phyloP scores from a whole-genome alignment of 768 basidiomycete genomes.

The Chiua virens region DNA sequence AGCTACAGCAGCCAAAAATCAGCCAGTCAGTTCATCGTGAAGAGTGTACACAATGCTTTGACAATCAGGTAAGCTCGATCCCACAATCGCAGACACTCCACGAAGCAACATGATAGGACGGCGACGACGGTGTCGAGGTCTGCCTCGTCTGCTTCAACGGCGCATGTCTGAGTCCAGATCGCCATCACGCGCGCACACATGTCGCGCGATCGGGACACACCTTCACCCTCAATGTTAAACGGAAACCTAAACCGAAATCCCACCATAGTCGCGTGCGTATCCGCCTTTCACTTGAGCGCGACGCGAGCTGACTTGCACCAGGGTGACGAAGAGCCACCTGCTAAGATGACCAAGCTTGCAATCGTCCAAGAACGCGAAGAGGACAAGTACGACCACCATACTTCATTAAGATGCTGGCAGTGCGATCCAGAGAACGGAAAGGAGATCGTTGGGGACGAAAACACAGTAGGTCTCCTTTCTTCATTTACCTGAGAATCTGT shows the following conservation, averaged over 20 bases:
- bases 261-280: slow-evolving; percentile 61
- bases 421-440: slow-evolving; percentile 56
- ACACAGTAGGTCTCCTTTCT: slow-evolving; percentile 29
- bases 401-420: slow-evolving; percentile 72
- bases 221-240: slow-evolving; percentile 78
- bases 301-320: slow-evolving; percentile 28
- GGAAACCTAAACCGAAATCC: slow-evolving; percentile 58
- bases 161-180: slow-evolving; percentile 61
- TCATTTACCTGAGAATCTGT: neutral
- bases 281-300: too few relatives aligned
- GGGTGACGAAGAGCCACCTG: slow-evolving; percentile 79
- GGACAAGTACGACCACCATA: slow-evolving; percentile 76
- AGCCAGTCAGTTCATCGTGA: slow-evolving; percentile 82
- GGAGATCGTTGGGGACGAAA: slow-evolving; percentile 40
- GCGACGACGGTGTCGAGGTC: slow-evolving; percentile 76
- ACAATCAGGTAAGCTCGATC: slow-evolving; percentile 66
- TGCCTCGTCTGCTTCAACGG: slow-evolving; percentile 96
- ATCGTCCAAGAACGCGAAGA: slow-evolving; percentile 86
- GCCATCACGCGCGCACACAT: slow-evolving; percentile 78
- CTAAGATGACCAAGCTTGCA: slow-evolving; percentile 87
- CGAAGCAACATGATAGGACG: slow-evolving; percentile 49
- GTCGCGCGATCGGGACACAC: slow-evolving; percentile 68
- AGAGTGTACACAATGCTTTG: slow-evolving; percentile 98
- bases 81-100: neutral
- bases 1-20: slow-evolving; percentile 55